Percentiles rank a stretch among this genome's conserved stretches.
Evolutionary conservation across 495 filamentous ascomycete species (phyloP).

Genomic region (Annulohypoxylon bovei): DNA sequence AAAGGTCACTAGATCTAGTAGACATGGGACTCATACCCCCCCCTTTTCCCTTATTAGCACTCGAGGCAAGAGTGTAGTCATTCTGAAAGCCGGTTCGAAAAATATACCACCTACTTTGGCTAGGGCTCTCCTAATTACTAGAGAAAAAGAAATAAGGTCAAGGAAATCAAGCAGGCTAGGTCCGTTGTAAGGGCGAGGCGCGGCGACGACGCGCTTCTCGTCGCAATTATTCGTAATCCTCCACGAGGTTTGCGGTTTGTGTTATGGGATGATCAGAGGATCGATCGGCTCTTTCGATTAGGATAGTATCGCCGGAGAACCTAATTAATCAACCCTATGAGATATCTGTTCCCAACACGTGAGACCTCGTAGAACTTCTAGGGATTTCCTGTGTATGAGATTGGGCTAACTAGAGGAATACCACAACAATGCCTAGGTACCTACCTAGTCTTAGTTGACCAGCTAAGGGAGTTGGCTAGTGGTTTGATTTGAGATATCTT

Average conservation of each 20-base stretch:
- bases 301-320: constrained; percentile 20
- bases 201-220: constrained; percentile 3
- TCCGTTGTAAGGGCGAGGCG: background rate
- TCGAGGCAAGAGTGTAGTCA: constrained; percentile 19
- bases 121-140: constrained; percentile 6
- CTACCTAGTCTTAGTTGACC: background rate
- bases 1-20: constrained; percentile 23
- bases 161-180: constrained; percentile 3
- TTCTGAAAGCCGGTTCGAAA: constrained; percentile 18
- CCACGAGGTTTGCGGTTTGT: constrained; percentile 2
- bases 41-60: constrained; percentile 16
- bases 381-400: too few relatives aligned
- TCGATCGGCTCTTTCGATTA: constrained; percentile 21
- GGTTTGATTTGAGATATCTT: background rate
- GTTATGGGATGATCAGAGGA: constrained; percentile 7
- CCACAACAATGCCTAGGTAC: too few relatives aligned
- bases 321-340: constrained; percentile 17
- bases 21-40: constrained; percentile 8
- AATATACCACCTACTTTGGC: constrained; percentile 12
- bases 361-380: too few relatives aligned
- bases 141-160: background rate
- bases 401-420: too few relatives aligned
- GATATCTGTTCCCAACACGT: background rate
- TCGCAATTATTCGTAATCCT: constrained; percentile 15
- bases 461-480: background rate